These are phyloP conservation scores for Phoma sp. DNA, from an alignment of 2,329 filamentous ascomycete species.

Conservation along the genomic window DNA sequence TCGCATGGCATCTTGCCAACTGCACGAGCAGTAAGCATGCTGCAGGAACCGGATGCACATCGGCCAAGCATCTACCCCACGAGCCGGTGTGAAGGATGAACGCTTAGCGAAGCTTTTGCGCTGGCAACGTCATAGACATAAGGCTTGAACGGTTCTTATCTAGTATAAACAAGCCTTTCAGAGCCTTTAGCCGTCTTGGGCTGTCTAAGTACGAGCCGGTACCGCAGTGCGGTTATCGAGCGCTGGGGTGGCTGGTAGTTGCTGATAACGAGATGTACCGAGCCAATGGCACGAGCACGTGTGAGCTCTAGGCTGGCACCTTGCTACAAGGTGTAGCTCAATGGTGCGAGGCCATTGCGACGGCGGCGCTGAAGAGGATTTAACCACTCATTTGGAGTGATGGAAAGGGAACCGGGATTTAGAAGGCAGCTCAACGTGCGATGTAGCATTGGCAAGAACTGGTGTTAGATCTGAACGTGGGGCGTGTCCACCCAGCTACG, in stretches of 20 bases:
- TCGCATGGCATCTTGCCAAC: not conserved
- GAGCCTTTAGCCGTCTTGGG: constrained; percentile 8
- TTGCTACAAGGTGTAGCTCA: not conserved
- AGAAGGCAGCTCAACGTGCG: not conserved
- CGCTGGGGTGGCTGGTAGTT: constrained; percentile 4
- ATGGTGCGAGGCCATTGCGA: not conserved
- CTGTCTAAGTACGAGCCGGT: constrained; percentile 5
- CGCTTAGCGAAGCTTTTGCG: constrained; percentile 3
- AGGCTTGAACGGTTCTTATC: constrained; percentile 13
- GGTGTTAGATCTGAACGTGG: not conserved
- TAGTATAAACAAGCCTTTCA: constrained; percentile 9
- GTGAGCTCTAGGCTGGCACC: not conserved
- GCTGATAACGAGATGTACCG: constrained; percentile 10
- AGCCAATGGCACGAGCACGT: constrained; percentile 16
- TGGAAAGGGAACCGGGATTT: too few relatives aligned
- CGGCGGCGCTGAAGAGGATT: not conserved
- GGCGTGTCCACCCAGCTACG: not conserved
- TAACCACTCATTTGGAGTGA: too few relatives aligned
- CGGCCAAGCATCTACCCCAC: constrained; percentile 15
- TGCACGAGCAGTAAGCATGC: not conserved
- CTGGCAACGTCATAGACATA: constrained; percentile 1
- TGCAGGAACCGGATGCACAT: constrained; percentile 6
- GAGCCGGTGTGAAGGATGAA: constrained; percentile 9
- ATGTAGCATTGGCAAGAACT: not conserved
- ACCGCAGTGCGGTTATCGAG: not conserved